Percentiles rank a stretch among this genome's conserved stretches.
These are phyloP conservation scores for Eucalyptus lansdowneana DNA, from an alignment of 345 rosid species.

Conservation along the genomic window DNA sequence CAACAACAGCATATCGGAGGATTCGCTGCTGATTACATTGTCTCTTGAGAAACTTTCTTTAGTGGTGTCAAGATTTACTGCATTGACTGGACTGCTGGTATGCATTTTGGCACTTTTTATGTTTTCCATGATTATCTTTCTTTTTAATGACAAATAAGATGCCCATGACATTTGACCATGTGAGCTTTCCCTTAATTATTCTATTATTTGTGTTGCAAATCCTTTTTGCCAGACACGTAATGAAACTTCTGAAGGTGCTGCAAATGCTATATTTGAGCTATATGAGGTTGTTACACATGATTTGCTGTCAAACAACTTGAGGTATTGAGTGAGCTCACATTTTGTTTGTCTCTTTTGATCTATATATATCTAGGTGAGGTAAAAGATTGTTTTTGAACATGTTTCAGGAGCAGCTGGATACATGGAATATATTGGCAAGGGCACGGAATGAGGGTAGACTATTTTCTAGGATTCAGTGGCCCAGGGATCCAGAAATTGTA, in stretches of 20 bases:
- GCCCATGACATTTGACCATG: neutral
- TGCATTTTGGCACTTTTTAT: neutral
- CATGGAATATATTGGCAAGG: constrained; percentile 84
- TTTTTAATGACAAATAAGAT: neutral
- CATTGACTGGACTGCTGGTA: constrained; percentile 94
- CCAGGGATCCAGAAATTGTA: constrained; percentile 91
- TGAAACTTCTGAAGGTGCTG: constrained; percentile 81
- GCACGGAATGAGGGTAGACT: constrained; percentile 85
- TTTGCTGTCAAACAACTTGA: constrained; percentile 67
- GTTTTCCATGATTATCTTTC: neutral
- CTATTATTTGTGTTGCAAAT: neutral
- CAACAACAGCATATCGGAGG: constrained; percentile 49
- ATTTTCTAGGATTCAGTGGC: constrained; percentile 84
- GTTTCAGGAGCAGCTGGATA: constrained; percentile 86
- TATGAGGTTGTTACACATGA: constrained; percentile 92
- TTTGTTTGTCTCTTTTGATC: neutral
- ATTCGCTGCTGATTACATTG: constrained; percentile 65
- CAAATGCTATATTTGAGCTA: constrained; percentile 62
- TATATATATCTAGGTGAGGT: neutral
- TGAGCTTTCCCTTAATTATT: neutral
- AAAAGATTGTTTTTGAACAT: neutral
- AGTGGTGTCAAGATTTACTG: constrained; percentile 78
- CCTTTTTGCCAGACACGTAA: constrained; percentile 43
- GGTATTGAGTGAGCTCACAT: constrained; percentile 25
- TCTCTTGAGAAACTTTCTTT: constrained; percentile 60